These are phyloP conservation scores for Scedosporium minutisporum DNA, from an alignment of 2,329 filamentous ascomycete genomes.

Conservation along the genomic window DNA sequence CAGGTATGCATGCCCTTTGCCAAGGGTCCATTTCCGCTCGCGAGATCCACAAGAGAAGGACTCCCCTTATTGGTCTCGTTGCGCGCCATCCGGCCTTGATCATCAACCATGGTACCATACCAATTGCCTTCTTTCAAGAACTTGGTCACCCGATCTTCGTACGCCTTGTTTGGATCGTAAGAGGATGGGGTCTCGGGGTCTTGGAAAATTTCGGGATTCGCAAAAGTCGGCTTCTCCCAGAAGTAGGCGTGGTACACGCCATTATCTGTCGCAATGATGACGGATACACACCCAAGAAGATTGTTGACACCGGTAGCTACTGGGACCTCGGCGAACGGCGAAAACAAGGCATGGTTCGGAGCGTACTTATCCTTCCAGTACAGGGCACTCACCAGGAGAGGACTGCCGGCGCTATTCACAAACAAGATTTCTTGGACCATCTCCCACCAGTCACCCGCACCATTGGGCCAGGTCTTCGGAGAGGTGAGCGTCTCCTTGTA, in stretches of 20 bases:
- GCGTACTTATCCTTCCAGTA: not conserved
- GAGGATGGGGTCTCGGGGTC: not conserved
- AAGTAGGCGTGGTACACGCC: not conserved
- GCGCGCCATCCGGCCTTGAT: not conserved
- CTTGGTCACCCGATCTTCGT: conserved; percentile 1
- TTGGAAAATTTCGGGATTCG: not conserved
- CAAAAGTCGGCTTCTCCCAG: conserved; percentile 4
- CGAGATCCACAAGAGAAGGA: not conserved
- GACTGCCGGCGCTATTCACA: not conserved
- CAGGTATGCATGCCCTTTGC: not conserved
- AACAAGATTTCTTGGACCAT: not conserved
- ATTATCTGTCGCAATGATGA: not conserved
- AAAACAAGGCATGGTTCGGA: not conserved
- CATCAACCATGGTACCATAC: not conserved
- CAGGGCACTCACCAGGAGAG: not conserved
- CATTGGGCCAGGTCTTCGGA: not conserved
- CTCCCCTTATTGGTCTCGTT: not conserved
- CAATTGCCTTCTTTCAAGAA: conserved; percentile 2
- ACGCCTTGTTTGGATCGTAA: not conserved
- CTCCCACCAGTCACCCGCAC: not conserved
- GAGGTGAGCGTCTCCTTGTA: not conserved
- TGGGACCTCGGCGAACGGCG: not conserved
- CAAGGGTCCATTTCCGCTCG: not conserved
- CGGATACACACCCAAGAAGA: not conserved
- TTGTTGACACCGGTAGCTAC: not conserved